Evolutionary conservation across 768 basidiomycete genomes (phyloP).

Genomic region (Hygrophorus russula): DNA sequence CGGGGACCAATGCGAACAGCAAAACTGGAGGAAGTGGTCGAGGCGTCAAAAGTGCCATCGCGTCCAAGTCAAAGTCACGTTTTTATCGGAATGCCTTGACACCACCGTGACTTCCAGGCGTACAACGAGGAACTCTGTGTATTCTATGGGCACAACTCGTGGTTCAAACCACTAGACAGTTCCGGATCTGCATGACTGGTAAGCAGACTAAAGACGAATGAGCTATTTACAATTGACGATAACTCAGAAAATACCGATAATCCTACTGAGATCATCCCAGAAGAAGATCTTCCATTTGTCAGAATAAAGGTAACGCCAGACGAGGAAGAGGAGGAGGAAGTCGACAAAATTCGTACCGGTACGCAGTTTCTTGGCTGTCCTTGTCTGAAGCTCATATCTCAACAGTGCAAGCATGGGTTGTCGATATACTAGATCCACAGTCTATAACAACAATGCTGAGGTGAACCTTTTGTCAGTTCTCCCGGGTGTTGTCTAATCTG

Average conservation of each 20-base stretch:
- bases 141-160: slow-evolving; percentile 59
- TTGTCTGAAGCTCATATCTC: not conserved
- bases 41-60: slow-evolving; percentile 17
- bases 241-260: too few relatives aligned
- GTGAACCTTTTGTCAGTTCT: slow-evolving; percentile 22
- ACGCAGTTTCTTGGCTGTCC: slow-evolving; percentile 8
- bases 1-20: slow-evolving; percentile 49
- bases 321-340: slow-evolving; percentile 55
- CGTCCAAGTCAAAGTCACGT: slow-evolving; percentile 45
- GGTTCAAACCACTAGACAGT: slow-evolving; percentile 37
- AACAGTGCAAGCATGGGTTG: slow-evolving; percentile 65
- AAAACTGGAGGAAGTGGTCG: slow-evolving; percentile 42
- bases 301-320: slow-evolving; percentile 51
- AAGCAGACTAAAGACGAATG: too few relatives aligned
- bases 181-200: too few relatives aligned
- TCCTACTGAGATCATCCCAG: slow-evolving; percentile 36
- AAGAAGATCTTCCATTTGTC: slow-evolving; percentile 55
- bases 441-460: slow-evolving; percentile 52
- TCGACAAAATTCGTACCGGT: slow-evolving; percentile 47
- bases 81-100: slow-evolving; percentile 64
- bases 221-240: too few relatives aligned
- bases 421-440: slow-evolving; percentile 55
- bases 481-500: not conserved
- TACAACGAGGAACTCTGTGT: slow-evolving; percentile 79
- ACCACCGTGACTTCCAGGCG: slow-evolving; percentile 38